A percentile compares a stretch with the other conserved stretches of the same genome.
Evolutionary conservation across 2,329 filamentous ascomycete genomes (phyloP).

Genomic region (Aphanocladium album): DNA sequence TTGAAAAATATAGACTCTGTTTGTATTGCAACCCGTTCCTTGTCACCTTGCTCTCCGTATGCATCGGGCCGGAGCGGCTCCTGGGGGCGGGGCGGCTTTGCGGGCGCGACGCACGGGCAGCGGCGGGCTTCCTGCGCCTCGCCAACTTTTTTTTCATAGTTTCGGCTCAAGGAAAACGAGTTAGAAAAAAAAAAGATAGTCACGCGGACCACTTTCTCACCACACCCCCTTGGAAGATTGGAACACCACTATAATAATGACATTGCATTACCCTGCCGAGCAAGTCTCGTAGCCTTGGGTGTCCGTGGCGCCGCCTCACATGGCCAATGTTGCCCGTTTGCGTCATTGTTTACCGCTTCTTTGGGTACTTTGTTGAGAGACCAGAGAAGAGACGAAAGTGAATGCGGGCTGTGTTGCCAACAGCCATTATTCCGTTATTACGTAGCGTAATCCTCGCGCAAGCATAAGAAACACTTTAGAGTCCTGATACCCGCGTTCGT

Average conservation of each 20-base stretch:
- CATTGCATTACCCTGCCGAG: neutral
- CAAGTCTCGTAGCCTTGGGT: too few relatives aligned
- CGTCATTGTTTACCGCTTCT: constrained; percentile 1
- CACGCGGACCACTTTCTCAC: neutral
- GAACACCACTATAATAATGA: neutral
- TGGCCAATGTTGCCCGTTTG: neutral
- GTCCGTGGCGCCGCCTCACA: too few relatives aligned
- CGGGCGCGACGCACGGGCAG: constrained; percentile 1
- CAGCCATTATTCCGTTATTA: neutral
- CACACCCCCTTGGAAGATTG: neutral
- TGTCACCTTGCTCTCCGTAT: neutral
- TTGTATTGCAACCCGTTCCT: neutral
- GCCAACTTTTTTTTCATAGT: too few relatives aligned
- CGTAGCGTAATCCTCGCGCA: neutral
- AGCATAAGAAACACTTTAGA: too few relatives aligned
- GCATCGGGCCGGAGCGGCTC: constrained; percentile 6
- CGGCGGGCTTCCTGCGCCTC: constrained; percentile 8
- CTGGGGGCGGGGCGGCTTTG: constrained; percentile 4
- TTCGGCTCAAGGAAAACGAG: constrained; percentile 10
- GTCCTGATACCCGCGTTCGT: too few relatives aligned
- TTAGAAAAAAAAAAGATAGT: neutral
- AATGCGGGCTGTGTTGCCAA: neutral
- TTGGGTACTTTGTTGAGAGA: neutral
- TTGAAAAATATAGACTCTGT: too few relatives aligned
- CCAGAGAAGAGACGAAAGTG: neutral